These are phyloP conservation scores for Geranium incanum DNA, from an alignment of 441 rosid genomes.

Conservation along the genomic window DNA sequence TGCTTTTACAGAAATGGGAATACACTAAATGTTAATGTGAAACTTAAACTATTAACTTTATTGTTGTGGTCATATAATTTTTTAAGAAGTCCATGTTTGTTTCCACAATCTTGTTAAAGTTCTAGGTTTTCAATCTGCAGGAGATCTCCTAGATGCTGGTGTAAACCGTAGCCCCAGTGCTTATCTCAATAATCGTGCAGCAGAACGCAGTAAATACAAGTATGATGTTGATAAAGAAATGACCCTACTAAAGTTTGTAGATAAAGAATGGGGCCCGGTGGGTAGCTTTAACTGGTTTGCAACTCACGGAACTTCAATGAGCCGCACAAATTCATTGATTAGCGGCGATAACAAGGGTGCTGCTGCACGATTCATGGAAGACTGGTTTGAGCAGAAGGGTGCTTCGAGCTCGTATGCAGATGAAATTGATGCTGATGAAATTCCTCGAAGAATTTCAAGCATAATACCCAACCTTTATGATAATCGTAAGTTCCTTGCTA, in stretches of 20 bases:
- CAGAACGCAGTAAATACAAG: constrained; percentile 64
- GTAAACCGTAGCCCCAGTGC: constrained; percentile 93
- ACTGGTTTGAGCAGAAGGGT: constrained; percentile 60
- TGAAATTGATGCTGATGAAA: constrained; percentile 12
- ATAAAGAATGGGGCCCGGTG: constrained; percentile 77
- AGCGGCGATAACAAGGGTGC: constrained; percentile 99
- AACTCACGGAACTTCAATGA: constrained; percentile 97
- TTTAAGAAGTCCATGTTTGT: no score
- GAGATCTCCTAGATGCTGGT: constrained; percentile 83
- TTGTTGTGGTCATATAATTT: no score
- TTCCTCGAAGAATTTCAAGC: constrained; percentile 67
- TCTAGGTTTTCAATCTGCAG: constrained; percentile 31
- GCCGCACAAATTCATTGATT: constrained; percentile 82
- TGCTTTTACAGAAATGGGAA: no score
- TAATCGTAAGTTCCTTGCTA: constrained; percentile 46
- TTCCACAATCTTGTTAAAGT: no score
- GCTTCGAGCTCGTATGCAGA: constrained; percentile 30
- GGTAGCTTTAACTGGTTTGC: constrained; percentile 98
- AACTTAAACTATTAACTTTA: no score
- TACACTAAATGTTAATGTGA: no score
- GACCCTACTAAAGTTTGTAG: constrained; percentile 95
- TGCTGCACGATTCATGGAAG: constrained; percentile 92
- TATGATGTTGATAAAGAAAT: constrained; percentile 81
- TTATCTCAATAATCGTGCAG: constrained; percentile 69
- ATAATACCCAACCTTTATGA: constrained; percentile 36